phyloP scores from a whole-genome alignment of 2,329 filamentous ascomycete species.

The Sclerotinia minor region DNA sequence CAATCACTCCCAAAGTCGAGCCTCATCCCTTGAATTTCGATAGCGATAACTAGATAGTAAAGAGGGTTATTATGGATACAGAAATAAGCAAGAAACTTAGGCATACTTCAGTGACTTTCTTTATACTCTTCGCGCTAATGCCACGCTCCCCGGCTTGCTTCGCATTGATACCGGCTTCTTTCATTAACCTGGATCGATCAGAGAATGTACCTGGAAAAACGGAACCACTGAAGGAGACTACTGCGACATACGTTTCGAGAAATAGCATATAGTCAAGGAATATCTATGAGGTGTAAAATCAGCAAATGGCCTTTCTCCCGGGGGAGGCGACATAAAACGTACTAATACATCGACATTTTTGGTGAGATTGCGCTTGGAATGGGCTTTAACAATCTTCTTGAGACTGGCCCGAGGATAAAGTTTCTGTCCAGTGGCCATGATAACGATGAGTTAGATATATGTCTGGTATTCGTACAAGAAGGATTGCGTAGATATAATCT shows the following conservation, averaged over 20 bases:
- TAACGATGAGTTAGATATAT: neutral
- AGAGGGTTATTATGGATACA: constrained; percentile 10
- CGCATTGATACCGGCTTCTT: constrained; percentile 74
- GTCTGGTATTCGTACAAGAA: neutral
- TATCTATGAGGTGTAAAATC: constrained; percentile 55
- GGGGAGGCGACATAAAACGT: constrained; percentile 41
- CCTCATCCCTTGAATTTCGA: constrained; percentile 25
- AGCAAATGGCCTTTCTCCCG: constrained; percentile 23
- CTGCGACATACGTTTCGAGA: constrained; percentile 59
- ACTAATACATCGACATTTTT: constrained; percentile 87
- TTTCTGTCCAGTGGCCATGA: constrained; percentile 57
- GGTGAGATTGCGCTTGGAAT: constrained; percentile 75
- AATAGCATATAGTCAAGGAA: constrained; percentile 84
- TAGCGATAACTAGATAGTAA: constrained; percentile 7
- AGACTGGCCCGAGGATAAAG: constrained; percentile 81
- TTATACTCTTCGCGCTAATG: constrained; percentile 73
- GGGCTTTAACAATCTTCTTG: constrained; percentile 87
- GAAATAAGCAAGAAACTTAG: neutral
- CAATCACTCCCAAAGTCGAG: neutral
- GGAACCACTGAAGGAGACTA: neutral
- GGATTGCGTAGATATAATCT: neutral
- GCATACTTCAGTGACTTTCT: constrained; percentile 73
- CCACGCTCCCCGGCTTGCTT: constrained; percentile 72
- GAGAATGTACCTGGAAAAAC: neutral
- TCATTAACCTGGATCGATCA: constrained; percentile 61